Percentiles rank a stretch among this genome's conserved stretches.
phyloP scores from a whole-genome alignment of 2,329 filamentous ascomycete species.

The Chaetomium sp. region DNA sequence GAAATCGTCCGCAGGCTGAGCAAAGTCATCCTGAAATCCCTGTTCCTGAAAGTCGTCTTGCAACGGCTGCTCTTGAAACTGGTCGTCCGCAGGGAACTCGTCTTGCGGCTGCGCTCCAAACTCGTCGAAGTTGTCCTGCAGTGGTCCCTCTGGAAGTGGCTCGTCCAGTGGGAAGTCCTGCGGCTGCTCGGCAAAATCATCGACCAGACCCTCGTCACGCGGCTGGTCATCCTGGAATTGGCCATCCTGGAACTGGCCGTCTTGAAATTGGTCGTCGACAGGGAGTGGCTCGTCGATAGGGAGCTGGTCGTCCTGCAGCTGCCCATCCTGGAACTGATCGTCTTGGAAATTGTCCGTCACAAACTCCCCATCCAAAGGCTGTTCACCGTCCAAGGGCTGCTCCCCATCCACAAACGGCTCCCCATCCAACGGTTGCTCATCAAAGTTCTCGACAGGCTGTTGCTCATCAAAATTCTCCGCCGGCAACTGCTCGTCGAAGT shows the following conservation, averaged over 20 bases:
- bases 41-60: not conserved
- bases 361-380: too few relatives aligned
- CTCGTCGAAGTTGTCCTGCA: not conserved
- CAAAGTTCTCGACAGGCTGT: not conserved
- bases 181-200: not conserved
- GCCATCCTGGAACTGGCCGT: not conserved
- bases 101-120: not conserved
- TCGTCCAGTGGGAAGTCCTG: not conserved
- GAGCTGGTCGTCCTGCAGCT: not conserved
- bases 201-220: not conserved
- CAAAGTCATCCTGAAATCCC: not conserved
- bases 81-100: not conserved
- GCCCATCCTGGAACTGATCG: not conserved
- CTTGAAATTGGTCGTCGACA: not conserved
- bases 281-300: not conserved
- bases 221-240: not conserved
- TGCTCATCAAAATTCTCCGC: not conserved
- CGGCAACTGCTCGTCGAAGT: not conserved
- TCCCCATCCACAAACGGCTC: too few relatives aligned
- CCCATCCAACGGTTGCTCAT: not conserved
- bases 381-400: too few relatives aligned
- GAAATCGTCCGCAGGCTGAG: not conserved
- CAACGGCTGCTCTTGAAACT: not conserved
- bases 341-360: not conserved
- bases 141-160: not conserved